A percentile compares a stretch with the other conserved stretches of the same genome.
Conservation (phyloP, 768 basidiomycete species). For the Russula lepida region DNA sequence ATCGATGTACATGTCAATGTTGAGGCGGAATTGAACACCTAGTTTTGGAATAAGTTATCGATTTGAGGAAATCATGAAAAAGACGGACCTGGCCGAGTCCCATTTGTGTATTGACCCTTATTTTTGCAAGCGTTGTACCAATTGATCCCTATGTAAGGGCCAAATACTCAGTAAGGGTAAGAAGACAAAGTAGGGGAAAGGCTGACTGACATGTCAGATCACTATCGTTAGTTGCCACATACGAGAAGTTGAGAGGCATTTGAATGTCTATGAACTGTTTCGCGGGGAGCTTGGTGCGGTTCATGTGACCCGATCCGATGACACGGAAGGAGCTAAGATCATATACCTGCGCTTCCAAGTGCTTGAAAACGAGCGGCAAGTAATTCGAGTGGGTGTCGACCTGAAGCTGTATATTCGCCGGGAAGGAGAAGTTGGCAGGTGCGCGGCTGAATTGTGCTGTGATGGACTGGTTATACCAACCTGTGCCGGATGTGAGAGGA, state of each 20-base stretch:
- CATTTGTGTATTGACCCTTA: slow-evolving; percentile 36
- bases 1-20: slow-evolving; percentile 29
- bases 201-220: slow-evolving; percentile 71
- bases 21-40: slow-evolving; percentile 31
- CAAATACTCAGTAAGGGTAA: slow-evolving; percentile 7
- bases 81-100: slow-evolving; percentile 52
- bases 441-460: slow-evolving; percentile 58
- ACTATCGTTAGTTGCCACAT: slow-evolving; percentile 65
- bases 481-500: slow-evolving; percentile 56
- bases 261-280: slow-evolving; percentile 55
- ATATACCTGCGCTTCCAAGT: slow-evolving; percentile 57
- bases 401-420: slow-evolving; percentile 64
- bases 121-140: slow-evolving; percentile 79
- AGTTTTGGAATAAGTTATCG: background rate
- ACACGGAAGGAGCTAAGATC: slow-evolving; percentile 57
- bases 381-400: slow-evolving; percentile 69
- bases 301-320: slow-evolving; percentile 61
- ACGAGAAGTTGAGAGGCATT: slow-evolving; percentile 79
- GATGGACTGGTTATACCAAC: slow-evolving; percentile 46
- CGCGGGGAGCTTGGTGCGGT: slow-evolving; percentile 52
- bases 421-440: slow-evolving; percentile 89
- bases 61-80: background rate
- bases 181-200: slow-evolving; percentile 3
- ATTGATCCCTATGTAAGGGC: slow-evolving; percentile 43
- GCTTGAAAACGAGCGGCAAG: slow-evolving; percentile 66